Percentiles rank a stretch among this genome's conserved stretches.
These are phyloP conservation scores for Rachicladosporium sp. DNA, from an alignment of 2,329 filamentous ascomycete species.

Conservation along the genomic window DNA sequence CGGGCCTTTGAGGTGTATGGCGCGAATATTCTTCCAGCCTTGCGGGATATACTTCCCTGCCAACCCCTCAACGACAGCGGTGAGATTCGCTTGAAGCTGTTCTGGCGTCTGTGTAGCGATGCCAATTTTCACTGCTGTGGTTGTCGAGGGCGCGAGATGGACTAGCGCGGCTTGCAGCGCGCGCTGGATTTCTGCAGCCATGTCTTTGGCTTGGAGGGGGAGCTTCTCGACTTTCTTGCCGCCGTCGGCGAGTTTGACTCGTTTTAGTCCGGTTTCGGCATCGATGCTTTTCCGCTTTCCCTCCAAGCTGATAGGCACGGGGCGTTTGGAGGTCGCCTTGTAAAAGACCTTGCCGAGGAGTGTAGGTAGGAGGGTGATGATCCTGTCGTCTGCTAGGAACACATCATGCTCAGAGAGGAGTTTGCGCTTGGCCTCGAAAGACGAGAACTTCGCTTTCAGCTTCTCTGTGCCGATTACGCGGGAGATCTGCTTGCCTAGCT, in stretches of 20 bases:
- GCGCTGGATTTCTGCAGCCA: slow-evolving; percentile 71
- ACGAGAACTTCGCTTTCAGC: slow-evolving; percentile 77
- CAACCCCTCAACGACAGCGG: slow-evolving; percentile 55
- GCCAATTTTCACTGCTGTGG: slow-evolving; percentile 69
- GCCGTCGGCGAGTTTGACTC: slow-evolving; percentile 28
- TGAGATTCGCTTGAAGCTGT: slow-evolving; percentile 69
- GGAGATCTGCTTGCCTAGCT: slow-evolving; percentile 35
- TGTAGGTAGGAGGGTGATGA: slow-evolving; percentile 59
- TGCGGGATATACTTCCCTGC: slow-evolving; percentile 72
- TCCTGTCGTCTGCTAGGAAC: slow-evolving; percentile 84
- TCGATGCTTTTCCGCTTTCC: slow-evolving; percentile 33
- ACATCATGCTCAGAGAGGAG: slow-evolving; percentile 78
- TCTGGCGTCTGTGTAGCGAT: slow-evolving; percentile 61
- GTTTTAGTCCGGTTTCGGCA: slow-evolving; percentile 41
- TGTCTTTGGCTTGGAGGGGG: slow-evolving; percentile 48
- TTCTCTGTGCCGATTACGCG: slow-evolving; percentile 70
- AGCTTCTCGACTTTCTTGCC: slow-evolving; percentile 26
- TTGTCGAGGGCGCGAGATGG: slow-evolving; percentile 64
- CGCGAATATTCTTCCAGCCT: slow-evolving; percentile 76
- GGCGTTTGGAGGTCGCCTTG: slow-evolving; percentile 68
- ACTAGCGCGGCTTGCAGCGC: slow-evolving; percentile 68
- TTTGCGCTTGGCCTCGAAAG: slow-evolving; percentile 77
- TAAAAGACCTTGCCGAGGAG: slow-evolving; percentile 88
- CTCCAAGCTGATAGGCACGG: slow-evolving; percentile 67
- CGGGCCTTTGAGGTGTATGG: slow-evolving; percentile 81